Evolutionary conservation across 75 land plant species (phyloP).

Genomic region (Sequoiadendron giganteum): DNA sequence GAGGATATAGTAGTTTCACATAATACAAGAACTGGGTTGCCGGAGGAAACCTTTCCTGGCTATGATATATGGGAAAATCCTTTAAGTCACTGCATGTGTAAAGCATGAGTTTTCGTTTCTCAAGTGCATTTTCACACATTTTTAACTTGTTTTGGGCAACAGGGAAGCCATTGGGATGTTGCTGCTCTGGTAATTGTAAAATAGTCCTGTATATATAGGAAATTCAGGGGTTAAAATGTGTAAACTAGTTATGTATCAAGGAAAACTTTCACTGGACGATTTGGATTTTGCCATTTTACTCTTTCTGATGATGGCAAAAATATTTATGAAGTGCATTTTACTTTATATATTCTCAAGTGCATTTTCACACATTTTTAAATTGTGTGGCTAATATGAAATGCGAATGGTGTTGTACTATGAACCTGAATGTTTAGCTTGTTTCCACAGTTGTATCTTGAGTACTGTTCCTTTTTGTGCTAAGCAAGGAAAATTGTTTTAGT

Average conservation of each 20-base stretch:
- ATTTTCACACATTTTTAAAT: too few species aligned
- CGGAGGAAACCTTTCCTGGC: conserved; percentile 85
- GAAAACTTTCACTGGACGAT: not conserved
- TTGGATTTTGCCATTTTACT: not conserved
- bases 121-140: not conserved
- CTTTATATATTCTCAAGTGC: too few species aligned
- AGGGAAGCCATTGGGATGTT: not conserved
- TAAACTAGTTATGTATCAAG: not conserved
- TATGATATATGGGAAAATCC: conserved; percentile 97
- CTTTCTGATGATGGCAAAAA: not conserved
- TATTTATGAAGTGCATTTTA: not conserved
- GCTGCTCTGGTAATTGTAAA: not conserved
- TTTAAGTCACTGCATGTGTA: conserved; percentile 90
- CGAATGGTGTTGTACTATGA: too few species aligned
- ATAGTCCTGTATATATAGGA: not conserved
- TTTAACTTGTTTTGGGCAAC: too few species aligned
- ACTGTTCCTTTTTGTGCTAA: too few species aligned
- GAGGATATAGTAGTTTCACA: conserved; percentile 80
- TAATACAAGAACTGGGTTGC: conserved; percentile 88
- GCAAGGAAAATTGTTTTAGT: too few species aligned
- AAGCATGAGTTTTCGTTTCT: conserved; percentile 34
- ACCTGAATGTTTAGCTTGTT: too few species aligned
- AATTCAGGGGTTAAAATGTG: not conserved
- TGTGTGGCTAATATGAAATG: too few species aligned
- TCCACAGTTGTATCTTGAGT: too few species aligned